Conservation (phyloP, 306 rosid species). For the Styphnolobium japonicum region DNA sequence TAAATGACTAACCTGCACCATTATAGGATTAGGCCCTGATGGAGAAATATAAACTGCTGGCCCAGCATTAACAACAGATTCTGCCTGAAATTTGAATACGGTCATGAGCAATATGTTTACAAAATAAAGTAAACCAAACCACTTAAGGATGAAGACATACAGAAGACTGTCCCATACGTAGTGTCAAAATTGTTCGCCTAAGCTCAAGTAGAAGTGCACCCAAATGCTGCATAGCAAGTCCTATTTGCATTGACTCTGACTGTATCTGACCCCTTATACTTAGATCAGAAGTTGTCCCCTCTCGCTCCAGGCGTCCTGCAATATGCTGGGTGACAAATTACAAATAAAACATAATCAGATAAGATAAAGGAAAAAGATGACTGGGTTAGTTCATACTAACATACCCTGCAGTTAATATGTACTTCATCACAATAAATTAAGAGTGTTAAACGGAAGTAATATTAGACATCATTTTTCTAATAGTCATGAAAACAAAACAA, state of each 20-base stretch:
- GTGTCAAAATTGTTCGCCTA: conserved; percentile 90
- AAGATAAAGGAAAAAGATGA: not conserved
- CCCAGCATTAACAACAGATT: conserved; percentile 81
- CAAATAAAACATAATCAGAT: conserved; percentile 41
- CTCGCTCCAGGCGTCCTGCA: conserved; percentile 87
- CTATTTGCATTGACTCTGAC: conserved; percentile 71
- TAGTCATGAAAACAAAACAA: not conserved
- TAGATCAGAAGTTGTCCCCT: conserved; percentile 60
- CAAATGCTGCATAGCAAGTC: conserved; percentile 84
- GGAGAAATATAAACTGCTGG: conserved; percentile 97
- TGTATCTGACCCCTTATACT: conserved; percentile 69
- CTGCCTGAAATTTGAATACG: conserved; percentile 60
- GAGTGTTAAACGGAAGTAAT: not conserved
- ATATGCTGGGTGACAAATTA: conserved; percentile 70
- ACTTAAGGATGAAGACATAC: conserved; percentile 50
- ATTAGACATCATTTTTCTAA: not conserved
- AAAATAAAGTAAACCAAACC: conserved; percentile 20
- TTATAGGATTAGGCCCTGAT: conserved; percentile 92
- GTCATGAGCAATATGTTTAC: conserved; percentile 8
- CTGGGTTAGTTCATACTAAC: conserved; percentile 3
- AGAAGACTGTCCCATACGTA: conserved; percentile 83
- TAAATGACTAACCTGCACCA: conserved; percentile 87
- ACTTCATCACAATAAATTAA: not conserved
- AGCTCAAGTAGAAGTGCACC: conserved; percentile 95
- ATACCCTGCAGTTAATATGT: not conserved